Evolutionary conservation across 1,139 yeast genomes (phyloP), one percentile per base, ranked within the genome.

Genomic region (Zygotorulaspora mrakii): DNA sequence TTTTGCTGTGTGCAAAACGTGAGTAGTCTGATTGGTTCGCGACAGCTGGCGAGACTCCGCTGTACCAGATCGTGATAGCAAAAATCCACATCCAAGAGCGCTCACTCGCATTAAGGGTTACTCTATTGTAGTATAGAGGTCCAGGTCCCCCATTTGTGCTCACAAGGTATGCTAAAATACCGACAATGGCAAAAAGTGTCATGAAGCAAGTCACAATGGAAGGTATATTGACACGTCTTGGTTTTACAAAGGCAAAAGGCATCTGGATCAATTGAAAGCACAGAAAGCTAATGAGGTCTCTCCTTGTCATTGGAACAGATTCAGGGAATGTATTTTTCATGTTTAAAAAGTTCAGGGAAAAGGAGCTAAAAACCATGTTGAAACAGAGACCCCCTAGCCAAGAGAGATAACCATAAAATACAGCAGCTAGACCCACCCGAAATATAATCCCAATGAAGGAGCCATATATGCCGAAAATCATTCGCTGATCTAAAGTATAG

Each of bases 21-120:
- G 67, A 54, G 41, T 52, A 65, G 45, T 65, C 69, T 32, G 61
- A 47, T 42, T 60, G 62, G 43, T 65, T 65, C 23, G 65, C 53
- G n/a, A 64, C 55, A 36, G 59, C 66, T 9, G 65, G 52, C 12
- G 64, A 50, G 6, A 65, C 57, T 11, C 58, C 58, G 12, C 66
- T 65, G 31, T 59, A 55, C 56, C 66, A 57, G 8, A 64, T 50
- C 29, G 59, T 59, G 29, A 64, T 57, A 17, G 61, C 56, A 33
- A 48, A 53, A 23, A 63, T 44, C 67, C 68, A 64, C 23, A 52
- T 50, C 57, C 64, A 60, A 13, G 57, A 57, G 6, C 47, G 47
- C n/a, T 48, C 40, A 18, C 48, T 33, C 17, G 42, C 26, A 3
- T 34, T 17, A 21, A 48, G 33, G 3, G 40, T 36, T 9, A 46